Base-by-base conservation (phyloP, 768 basidiomycete species). In the Rhodotorula diobovata region DNA sequence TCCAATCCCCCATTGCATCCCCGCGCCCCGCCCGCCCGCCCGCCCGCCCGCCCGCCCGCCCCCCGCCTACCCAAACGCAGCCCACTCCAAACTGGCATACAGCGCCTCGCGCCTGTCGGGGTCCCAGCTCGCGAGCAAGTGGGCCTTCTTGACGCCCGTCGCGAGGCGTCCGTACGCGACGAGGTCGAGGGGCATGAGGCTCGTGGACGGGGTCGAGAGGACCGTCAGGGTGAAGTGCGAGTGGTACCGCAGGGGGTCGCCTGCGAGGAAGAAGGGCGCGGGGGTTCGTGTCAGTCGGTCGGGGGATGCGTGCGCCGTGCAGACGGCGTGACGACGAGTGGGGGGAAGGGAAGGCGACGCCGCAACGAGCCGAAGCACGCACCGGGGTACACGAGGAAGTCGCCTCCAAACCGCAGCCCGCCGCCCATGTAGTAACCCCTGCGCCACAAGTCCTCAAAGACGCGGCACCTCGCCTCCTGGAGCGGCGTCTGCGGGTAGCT, bases 371-470 rank as follows among this genome's bases (percentile, higher is more conserved):
- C n/a, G n/a, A n/a, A n/a, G n/a, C n/a, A n/a, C n/a, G 53, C 78
- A 89, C 95, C 95, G 62, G 96, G 96, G 81, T 99, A 99, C 2
- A 97, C 90, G 55, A 99, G 82, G 80, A 92, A 97, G 77, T 98
- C 93, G 3, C 93, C 94, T 12, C 96, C 96, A 78, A 99, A 99
- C 80, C 89, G 90, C 80, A 94, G 87, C 0, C 93, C 94, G 0
- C 86, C 86, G 58, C 93, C 93, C 86, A 96, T 85, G 79, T 86
- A 96, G 79, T 88, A 88, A 0, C 90, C 91, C 80, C 88, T 85
- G 71, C 88, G 86, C 89, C 90, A 91, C 21, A 96, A 79, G 73
- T 87, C 87, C 55, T 85, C 84, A 79, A 93, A 95, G 18, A 93
- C 89, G 18, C 84, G 87, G 72, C 90, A 93, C 65, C 87, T 84